Conservation (phyloP, 805 yeast species). For the Kodamaea restingae region DNA sequence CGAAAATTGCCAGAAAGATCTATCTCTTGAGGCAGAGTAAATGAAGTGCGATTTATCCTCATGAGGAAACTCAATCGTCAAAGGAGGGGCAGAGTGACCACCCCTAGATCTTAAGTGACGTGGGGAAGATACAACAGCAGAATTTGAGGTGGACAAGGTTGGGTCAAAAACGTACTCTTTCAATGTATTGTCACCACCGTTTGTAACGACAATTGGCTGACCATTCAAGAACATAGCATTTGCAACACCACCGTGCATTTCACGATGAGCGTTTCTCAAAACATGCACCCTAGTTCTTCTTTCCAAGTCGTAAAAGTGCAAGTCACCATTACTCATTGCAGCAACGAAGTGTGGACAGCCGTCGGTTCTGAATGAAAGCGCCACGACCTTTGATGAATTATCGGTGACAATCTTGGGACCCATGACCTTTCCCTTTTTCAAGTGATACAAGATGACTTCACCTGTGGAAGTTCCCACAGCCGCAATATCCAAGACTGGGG, state of each 20-base stretch:
- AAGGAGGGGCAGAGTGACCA: conserved; percentile 94
- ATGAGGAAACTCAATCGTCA: conserved; percentile 69
- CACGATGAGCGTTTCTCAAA: conserved; percentile 68
- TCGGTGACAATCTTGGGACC: conserved; percentile 46
- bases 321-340: conserved; percentile 75
- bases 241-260: conserved; percentile 71
- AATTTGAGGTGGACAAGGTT: conserved; percentile 60
- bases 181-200: conserved; percentile 86
- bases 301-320: conserved; percentile 79
- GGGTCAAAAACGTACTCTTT: conserved; percentile 95
- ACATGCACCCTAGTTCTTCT: conserved; percentile 71
- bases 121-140: conserved; percentile 78
- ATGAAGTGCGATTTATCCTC: conserved; percentile 74
- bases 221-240: conserved; percentile 77
- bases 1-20: conserved; percentile 87
- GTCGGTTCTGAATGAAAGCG: conserved; percentile 88
- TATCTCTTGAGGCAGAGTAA: conserved; percentile 82
- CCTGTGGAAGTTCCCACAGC: conserved; percentile 78
- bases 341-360: conserved; percentile 79
- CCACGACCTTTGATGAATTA: conserved; percentile 41
- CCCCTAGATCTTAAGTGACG: conserved; percentile 90
- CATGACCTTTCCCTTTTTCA: conserved; percentile 58
- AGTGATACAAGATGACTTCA: conserved; percentile 57
- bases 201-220: conserved; percentile 84
- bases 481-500: conserved; percentile 82